Percentiles rank a stretch among this genome's conserved stretches.
phyloP scores from a whole-genome alignment of 140 eudicot species.

The Ambrosia hybrid region DNA sequence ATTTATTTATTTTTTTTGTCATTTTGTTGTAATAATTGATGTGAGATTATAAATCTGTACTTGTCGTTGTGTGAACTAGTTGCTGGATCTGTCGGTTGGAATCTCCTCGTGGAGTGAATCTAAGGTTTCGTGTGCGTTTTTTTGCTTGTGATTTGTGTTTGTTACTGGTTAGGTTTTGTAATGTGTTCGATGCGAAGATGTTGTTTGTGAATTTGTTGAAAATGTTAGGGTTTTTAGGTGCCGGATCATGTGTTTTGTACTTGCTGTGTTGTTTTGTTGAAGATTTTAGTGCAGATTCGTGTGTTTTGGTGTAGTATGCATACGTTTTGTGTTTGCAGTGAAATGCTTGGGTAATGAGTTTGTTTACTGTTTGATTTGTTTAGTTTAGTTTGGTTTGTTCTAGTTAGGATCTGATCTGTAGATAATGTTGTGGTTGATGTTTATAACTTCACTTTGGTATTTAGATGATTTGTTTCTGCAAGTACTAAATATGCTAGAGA shows the following conservation, averaged over 20 bases:
- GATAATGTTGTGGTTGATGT: neutral
- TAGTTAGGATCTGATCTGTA: conserved; percentile 15
- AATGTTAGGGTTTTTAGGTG: conserved; percentile 13
- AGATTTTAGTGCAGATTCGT: no score
- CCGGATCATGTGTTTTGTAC: no score
- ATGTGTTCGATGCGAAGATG: conserved; percentile 5
- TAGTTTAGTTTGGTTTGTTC: neutral
- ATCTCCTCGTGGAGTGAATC: conserved; percentile 16
- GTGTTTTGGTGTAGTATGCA: no score
- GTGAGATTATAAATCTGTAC: conserved; percentile 20
- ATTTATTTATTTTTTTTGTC: no score
- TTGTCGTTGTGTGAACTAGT: conserved; percentile 24
- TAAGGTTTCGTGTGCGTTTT: conserved; percentile 4
- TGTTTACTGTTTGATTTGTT: no score
- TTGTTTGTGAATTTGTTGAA: conserved; percentile 4
- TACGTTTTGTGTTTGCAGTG: conserved; percentile 8
- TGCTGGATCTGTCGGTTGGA: conserved; percentile 31
- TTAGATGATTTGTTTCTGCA: conserved; percentile 10
- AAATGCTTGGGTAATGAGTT: neutral
- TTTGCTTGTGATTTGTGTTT: neutral
- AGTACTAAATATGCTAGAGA: conserved; percentile 4
- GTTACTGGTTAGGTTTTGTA: neutral
- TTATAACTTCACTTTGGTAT: conserved; percentile 18
- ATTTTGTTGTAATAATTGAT: conserved; percentile 7
- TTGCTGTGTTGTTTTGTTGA: no score